A percentile compares a stretch with the other conserved stretches of the same genome.
These are phyloP conservation scores for Termitomyces sp. DNA, from an alignment of 768 basidiomycete species.

Conservation along the genomic window DNA sequence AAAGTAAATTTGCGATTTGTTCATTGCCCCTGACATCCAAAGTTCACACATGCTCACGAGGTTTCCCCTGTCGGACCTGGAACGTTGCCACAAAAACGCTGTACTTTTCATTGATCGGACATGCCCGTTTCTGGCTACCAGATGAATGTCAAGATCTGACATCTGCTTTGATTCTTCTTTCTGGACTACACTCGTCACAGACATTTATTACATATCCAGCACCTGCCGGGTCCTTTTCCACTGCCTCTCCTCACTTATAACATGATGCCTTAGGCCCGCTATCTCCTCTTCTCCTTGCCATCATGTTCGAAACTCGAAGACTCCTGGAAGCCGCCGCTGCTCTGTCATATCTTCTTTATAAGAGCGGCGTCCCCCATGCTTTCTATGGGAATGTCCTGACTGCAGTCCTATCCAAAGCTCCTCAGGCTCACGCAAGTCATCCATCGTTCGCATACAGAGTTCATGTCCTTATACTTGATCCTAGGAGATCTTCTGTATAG, in stretches of 20 bases:
- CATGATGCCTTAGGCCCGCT: slow-evolving; percentile 54
- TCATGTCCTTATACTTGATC: slow-evolving; percentile 8
- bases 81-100: slow-evolving; percentile 36
- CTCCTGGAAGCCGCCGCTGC: slow-evolving; percentile 73
- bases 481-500: slow-evolving; percentile 83
- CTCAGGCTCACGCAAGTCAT: slow-evolving; percentile 57
- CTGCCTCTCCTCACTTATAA: slow-evolving; percentile 38
- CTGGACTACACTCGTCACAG: slow-evolving; percentile 38
- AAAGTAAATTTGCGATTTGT: slow-evolving; percentile 3
- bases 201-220: slow-evolving; percentile 45
- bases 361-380: slow-evolving; percentile 63
- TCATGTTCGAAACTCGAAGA: slow-evolving; percentile 68
- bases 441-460: background rate
- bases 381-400: slow-evolving; percentile 75
- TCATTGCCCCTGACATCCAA: background rate
- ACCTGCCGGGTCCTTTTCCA: slow-evolving; percentile 29
- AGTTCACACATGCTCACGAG: background rate
- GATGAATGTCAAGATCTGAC: slow-evolving; percentile 32
- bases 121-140: slow-evolving; percentile 33
- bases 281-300: slow-evolving; percentile 20
- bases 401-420: slow-evolving; percentile 59
- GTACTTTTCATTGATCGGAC: slow-evolving; percentile 38
- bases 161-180: slow-evolving; percentile 39
- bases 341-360: slow-evolving; percentile 59
- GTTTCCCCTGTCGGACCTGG: slow-evolving; percentile 22